phyloP scores from a whole-genome alignment of 768 basidiomycete genomes.

The Psilocybe cyanescens region DNA sequence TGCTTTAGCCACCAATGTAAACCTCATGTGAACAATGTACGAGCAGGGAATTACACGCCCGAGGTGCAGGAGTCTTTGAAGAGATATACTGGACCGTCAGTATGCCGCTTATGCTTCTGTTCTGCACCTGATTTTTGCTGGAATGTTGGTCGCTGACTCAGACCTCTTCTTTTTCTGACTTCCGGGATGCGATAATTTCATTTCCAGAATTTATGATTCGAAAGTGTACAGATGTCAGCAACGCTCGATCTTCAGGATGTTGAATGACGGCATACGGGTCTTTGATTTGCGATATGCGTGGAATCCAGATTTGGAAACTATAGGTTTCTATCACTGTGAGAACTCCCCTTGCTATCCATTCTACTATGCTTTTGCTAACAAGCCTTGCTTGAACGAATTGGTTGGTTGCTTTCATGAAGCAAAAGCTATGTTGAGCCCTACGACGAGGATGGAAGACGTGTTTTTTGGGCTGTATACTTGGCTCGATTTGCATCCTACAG shows the following conservation, averaged over 20 bases:
- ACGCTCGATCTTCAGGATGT: slow-evolving; percentile 44
- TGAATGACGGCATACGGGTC: slow-evolving; percentile 51
- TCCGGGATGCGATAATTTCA: not conserved
- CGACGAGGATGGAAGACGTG: slow-evolving; percentile 51
- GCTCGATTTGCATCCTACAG: slow-evolving; percentile 53
- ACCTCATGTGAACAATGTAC: too few species aligned
- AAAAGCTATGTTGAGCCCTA: slow-evolving; percentile 43
- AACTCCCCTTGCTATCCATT: too few species aligned
- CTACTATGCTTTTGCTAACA: too few species aligned
- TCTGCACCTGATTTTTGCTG: too few species aligned
- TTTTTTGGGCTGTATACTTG: slow-evolving; percentile 54
- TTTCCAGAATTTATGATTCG: slow-evolving; percentile 34
- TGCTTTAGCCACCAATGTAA: not conserved
- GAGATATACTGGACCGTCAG: slow-evolving; percentile 48
- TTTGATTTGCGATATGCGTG: slow-evolving; percentile 52
- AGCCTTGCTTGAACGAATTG: too few species aligned
- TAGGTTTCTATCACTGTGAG: slow-evolving; percentile 52
- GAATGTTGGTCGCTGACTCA: not conserved
- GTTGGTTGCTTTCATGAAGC: slow-evolving; percentile 23
- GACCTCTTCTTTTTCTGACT: too few species aligned
- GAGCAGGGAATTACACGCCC: slow-evolving; percentile 46
- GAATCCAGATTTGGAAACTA: slow-evolving; percentile 52
- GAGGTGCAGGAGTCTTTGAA: slow-evolving; percentile 41
- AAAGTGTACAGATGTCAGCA: slow-evolving; percentile 45
- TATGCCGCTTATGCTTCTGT: not conserved